A percentile compares a stretch with the other conserved stretches of the same genome.
Conservation (phyloP, 768 basidiomycete species). For the Strobilomyces confusus region DNA sequence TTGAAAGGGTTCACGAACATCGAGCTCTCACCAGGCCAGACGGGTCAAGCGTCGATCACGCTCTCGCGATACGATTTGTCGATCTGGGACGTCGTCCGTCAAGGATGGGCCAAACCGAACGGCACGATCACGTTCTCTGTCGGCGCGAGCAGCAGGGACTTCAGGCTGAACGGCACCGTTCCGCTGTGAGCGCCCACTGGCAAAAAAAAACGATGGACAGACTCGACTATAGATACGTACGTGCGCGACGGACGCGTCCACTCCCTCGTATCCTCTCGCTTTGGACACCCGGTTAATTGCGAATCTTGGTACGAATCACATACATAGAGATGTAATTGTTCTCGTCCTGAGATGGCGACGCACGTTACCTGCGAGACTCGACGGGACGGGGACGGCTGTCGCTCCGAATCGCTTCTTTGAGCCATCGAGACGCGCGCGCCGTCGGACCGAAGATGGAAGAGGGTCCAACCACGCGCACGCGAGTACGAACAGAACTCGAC, state of each 20-base stretch:
- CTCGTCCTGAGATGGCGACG: too few relatives aligned
- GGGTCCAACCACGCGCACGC: too few relatives aligned
- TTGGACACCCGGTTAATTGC: too few relatives aligned
- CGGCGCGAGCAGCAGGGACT: constrained; percentile 67
- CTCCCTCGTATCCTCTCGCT: too few relatives aligned
- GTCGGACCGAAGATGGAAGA: too few relatives aligned
- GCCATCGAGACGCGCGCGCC: too few relatives aligned
- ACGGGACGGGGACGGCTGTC: too few relatives aligned
- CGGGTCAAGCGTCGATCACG: constrained; percentile 44
- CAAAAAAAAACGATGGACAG: not conserved
- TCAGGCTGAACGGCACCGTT: constrained; percentile 44
- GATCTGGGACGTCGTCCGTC: constrained; percentile 69
- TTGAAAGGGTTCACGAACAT: constrained; percentile 68
- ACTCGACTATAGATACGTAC: not conserved
- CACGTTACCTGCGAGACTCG: too few relatives aligned
- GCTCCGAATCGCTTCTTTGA: too few relatives aligned
- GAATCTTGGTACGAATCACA: too few relatives aligned
- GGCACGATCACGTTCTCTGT: constrained; percentile 61
- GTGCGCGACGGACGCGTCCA: not conserved
- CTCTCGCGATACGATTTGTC: constrained; percentile 69
- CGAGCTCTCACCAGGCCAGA: constrained; percentile 45
- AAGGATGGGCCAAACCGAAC: constrained; percentile 70
- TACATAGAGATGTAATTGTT: too few relatives aligned
- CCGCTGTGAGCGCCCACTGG: constrained; percentile 11
- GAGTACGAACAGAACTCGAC: too few relatives aligned